Evolutionary conservation across 148 eudicot species (phyloP), one percentile per base, ranked within the genome.

Genomic region (Fagopyrum homotropicum): DNA sequence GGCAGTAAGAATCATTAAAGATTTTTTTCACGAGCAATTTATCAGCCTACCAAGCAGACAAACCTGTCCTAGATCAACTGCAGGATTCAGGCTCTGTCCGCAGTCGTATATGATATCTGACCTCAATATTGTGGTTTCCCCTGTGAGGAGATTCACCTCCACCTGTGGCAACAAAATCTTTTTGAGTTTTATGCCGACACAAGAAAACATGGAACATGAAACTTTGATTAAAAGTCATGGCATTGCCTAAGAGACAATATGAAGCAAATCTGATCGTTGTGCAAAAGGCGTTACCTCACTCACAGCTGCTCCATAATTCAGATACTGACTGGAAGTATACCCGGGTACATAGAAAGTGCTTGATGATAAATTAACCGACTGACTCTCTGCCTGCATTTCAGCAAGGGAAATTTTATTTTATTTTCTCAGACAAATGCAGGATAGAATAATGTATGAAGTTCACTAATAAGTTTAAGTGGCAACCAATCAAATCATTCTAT

Each of bases 11-110:
- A 35, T 35, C 4, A 52, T 52, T 3, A 4, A 12, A 52, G 57
- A 12, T 1, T 52, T 17, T 14, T 12, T 52, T 12, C 9, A 52
- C 4, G 57, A 14, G 15, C 17, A 15, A 17, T 52, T 14, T 52
- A 52, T 52, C 5, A 14, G 29, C 66, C 3, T n/a, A 60, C 2
- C 14, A 70, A 6, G 30, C 44, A n/a, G 22, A 78, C 74, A 50
- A 61, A 91, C 97, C 98, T 93, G 98, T 82, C 98, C 98, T 80
- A 95, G 80, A 76, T 95, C 97, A 73, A 95, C 96, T 77, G 97
- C 99, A 69, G 99, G 99, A 78, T 95, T 92, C 83, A 95, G 79
- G 82, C 96, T 90, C 81, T 90, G 94, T 30, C 99, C 99, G 46
- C 99, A 95, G 68, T 95, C 99, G 75, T 94, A 95, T 17, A 92